Evolutionary conservation across 139 green algal species (phyloP).

Genomic region (Micractinium conductrix): DNA sequence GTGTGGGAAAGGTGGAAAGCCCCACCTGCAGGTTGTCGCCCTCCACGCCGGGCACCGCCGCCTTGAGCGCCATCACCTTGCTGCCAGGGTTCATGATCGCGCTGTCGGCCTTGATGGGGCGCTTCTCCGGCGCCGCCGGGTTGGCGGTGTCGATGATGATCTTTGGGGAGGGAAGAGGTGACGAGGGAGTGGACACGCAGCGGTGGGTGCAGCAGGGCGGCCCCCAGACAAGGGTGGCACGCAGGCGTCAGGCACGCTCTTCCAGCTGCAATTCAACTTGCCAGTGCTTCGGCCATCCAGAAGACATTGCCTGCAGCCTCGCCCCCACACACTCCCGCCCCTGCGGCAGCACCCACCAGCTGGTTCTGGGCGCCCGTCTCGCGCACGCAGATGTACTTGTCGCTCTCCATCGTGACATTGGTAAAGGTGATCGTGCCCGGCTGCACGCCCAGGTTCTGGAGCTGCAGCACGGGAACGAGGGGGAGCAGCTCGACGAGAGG

Average conservation of each 20-base stretch:
- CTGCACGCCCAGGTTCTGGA: constrained; percentile 88
- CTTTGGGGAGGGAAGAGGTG: constrained; percentile 3
- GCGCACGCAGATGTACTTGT: constrained; percentile 97
- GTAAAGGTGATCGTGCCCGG: constrained; percentile 97
- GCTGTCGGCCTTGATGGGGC: constrained; percentile 97
- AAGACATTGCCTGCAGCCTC: too few relatives aligned
- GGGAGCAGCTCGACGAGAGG: background rate
- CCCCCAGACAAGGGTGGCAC: too few relatives aligned
- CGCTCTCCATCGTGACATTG: constrained; percentile 96
- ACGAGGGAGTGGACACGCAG: too few relatives aligned
- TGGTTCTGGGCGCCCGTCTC: constrained; percentile 75
- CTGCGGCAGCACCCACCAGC: constrained; percentile 37
- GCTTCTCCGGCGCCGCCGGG: constrained; percentile 77
- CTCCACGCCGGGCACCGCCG: constrained; percentile 55
- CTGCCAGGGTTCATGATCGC: constrained; percentile 95
- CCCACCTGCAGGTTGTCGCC: constrained; percentile 79
- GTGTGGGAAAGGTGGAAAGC: too few relatives aligned
- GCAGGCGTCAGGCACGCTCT: too few relatives aligned
- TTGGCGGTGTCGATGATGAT: constrained; percentile 95
- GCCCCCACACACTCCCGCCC: too few relatives aligned
- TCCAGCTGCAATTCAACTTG: too few relatives aligned
- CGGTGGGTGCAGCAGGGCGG: background rate
- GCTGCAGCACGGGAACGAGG: constrained; percentile 62
- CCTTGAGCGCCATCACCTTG: constrained; percentile 97
- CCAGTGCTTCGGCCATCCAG: background rate